phyloP scores from a whole-genome alignment of 352 stramenopile genomes.

The Albugo laibachii region DNA sequence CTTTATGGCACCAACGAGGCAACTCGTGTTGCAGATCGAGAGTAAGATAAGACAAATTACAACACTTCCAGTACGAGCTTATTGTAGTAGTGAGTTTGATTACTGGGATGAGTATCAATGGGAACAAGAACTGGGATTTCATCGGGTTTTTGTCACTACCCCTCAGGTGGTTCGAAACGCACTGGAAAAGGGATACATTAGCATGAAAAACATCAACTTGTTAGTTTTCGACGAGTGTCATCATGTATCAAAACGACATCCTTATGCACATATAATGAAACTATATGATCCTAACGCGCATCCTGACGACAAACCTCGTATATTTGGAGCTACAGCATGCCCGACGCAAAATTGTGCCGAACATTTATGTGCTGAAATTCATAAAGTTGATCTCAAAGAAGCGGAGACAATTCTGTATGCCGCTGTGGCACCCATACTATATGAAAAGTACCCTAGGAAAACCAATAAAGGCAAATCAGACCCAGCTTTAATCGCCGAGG shows the following conservation, averaged over 20 bases:
- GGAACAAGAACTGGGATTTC: slow-evolving; percentile 27
- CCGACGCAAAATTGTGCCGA: slow-evolving; percentile 48
- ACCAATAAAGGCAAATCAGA: slow-evolving; percentile 6
- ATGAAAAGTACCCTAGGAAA: slow-evolving; percentile 31
- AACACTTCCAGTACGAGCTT: slow-evolving; percentile 31
- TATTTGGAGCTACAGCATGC: slow-evolving; percentile 74
- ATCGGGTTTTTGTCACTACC: slow-evolving; percentile 69
- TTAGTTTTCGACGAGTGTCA: slow-evolving; percentile 85
- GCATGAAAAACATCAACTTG: slow-evolving; percentile 53
- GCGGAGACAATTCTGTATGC: slow-evolving; percentile 37
- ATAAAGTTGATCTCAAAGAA: slow-evolving; percentile 40
- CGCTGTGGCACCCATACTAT: slow-evolving; percentile 39
- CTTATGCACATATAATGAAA: slow-evolving; percentile 76
- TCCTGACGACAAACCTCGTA: slow-evolving; percentile 19
- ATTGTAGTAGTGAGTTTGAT: slow-evolving; percentile 24
- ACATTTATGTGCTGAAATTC: slow-evolving; percentile 42
- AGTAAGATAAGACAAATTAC: slow-evolving; percentile 44
- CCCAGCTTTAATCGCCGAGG: not conserved
- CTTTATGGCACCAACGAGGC: slow-evolving; percentile 63
- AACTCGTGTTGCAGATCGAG: slow-evolving; percentile 62
- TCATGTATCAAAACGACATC: slow-evolving; percentile 74
- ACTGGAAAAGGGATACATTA: slow-evolving; percentile 69
- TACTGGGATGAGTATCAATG: slow-evolving; percentile 46
- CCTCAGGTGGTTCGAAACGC: slow-evolving; percentile 72
- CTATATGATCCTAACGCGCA: slow-evolving; percentile 30